Base-by-base conservation (phyloP, 176 grass and related monocot species). In the Oryza rufipogon region DNA sequence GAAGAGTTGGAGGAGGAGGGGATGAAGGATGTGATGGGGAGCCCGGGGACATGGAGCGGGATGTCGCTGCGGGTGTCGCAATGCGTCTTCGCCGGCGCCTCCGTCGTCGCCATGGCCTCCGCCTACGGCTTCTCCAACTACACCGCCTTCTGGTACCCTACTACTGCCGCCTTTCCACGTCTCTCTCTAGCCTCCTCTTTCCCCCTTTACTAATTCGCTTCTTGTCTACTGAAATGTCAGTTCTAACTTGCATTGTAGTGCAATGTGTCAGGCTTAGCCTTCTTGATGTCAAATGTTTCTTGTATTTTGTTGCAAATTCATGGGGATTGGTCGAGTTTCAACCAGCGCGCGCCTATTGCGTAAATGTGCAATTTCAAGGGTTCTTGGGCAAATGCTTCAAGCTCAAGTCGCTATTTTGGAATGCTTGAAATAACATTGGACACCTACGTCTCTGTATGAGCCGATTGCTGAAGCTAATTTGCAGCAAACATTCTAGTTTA, bases 41-140 rank as follows among this genome's bases (percentile, higher is more conserved):
- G 90, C 68, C 92, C 92, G 10, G 92, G 92, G 58, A 94, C 92
- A 64, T 94, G 92, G 88, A 95, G 82, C 5, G 87, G 93, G 36
- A 73, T 95, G 86, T 76, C 81, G 71, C 84, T 95, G 78, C 86
- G 93, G 38, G 75, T 79, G 60, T 89, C 83, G 70, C 93, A 95
- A 66, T 92, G 87, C 66, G 74, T 86, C 20, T 90, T 87, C 69
- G 87, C 93, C 22, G 79, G 70, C 68, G 93, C 82, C 32, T 88
- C 93, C 22, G 46, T 92, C 69, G 71, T 14, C 12, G 51, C 89
- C 22, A 88, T 95, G 93, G 78, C 78, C 67, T 88, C 87, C 13
- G 90, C 87, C 6, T 85, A 77, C 63, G 82, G 85, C 26, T 88
- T 86, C 75, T 92, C 93, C 64, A 88, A 90, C 74, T 88, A 92